phyloP scores from a whole-genome alignment of 1,284 basidiomycete genomes.

The Apiotrichum sp. region DNA sequence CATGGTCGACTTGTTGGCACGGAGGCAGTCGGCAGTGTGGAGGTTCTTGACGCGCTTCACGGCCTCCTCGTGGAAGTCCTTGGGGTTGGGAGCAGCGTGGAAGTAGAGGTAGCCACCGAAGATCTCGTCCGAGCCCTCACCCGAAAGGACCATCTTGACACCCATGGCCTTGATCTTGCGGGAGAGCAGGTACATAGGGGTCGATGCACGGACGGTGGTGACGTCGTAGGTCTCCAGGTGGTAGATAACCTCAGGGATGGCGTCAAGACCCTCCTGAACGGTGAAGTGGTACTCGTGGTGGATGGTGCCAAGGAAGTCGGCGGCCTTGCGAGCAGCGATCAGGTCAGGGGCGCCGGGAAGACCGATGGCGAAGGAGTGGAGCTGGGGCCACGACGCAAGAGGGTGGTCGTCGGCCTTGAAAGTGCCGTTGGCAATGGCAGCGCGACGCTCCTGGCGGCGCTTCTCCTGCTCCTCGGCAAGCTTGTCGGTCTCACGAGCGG shows the following conservation, averaged over 20 bases:
- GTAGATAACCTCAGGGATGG: constrained; percentile 95
- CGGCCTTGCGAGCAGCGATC: constrained; percentile 87
- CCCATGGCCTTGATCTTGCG: constrained; percentile 99
- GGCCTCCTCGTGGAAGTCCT: constrained; percentile 91
- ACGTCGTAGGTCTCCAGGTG: constrained; percentile 99
- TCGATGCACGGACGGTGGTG: constrained; percentile 95
- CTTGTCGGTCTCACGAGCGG: constrained; percentile 94
- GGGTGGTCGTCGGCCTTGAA: constrained; percentile 50
- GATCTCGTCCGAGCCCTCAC: constrained; percentile 97
- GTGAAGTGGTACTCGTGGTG: constrained; percentile 99
- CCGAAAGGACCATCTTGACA: constrained; percentile 99
- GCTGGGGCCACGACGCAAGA: constrained; percentile 85
- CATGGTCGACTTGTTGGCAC: constrained; percentile 99
- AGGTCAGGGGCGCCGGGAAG: constrained; percentile 93
- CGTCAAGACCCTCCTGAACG: constrained; percentile 96
- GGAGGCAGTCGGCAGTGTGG: constrained; percentile 94
- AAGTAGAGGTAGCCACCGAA: constrained; percentile 99
- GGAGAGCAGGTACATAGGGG: constrained; percentile 76
- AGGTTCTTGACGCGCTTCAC: constrained; percentile 95
- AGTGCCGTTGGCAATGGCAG: constrained; percentile 34
- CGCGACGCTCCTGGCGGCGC: constrained; percentile 52
- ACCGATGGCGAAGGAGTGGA: constrained; percentile 98
- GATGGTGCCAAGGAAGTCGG: constrained; percentile 85
- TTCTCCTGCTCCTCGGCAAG: constrained; percentile 73
- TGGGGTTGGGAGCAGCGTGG: constrained; percentile 88